phyloP scores from a whole-genome alignment of 176 grass and related monocot genomes.

The Eleusine indica region DNA sequence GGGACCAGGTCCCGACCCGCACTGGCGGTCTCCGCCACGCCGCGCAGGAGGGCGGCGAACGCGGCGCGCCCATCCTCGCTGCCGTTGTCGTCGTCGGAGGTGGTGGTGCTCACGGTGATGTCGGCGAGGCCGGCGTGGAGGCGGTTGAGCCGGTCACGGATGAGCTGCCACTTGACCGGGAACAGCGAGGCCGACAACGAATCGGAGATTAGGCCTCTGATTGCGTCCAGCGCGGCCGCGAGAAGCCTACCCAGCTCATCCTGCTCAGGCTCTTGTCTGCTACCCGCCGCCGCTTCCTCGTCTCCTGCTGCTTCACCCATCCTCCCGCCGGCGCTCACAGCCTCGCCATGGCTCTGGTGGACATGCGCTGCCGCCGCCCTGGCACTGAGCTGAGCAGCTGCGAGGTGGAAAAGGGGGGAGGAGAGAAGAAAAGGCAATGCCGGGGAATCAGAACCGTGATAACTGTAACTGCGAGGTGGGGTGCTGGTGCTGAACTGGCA shows the following conservation, averaged over 20 bases:
- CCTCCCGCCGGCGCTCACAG: not conserved
- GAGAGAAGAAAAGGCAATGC: not conserved
- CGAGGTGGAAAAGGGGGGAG: not conserved
- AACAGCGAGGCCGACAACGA: conserved; percentile 65
- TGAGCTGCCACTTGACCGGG: conserved; percentile 78
- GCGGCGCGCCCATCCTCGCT: conserved; percentile 7
- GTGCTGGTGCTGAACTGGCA: conserved; percentile 32
- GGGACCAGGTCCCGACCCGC: conserved; percentile 47
- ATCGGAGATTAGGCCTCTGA: conserved; percentile 42
- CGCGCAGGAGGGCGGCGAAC: conserved; percentile 46
- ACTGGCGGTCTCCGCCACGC: conserved; percentile 28
- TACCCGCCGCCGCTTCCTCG: conserved; percentile 12
- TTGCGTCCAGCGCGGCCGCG: conserved; percentile 34
- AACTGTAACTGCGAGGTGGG: conserved; percentile 44
- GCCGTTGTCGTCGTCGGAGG: not conserved
- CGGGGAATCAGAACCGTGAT: conserved; percentile 28
- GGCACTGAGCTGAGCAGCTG: conserved; percentile 1
- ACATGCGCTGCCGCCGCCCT: not conserved
- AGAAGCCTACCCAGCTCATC: conserved; percentile 36
- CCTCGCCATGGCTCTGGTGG: not conserved
- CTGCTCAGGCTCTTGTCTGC: conserved; percentile 19
- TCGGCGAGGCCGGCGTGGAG: conserved; percentile 59
- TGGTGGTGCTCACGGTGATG: not conserved
- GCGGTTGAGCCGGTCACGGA: conserved; percentile 66
- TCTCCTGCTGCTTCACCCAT: conserved; percentile 44